These are phyloP conservation scores for Senecio squalidus DNA, from an alignment of 140 eudicot genomes.

Conservation along the genomic window DNA sequence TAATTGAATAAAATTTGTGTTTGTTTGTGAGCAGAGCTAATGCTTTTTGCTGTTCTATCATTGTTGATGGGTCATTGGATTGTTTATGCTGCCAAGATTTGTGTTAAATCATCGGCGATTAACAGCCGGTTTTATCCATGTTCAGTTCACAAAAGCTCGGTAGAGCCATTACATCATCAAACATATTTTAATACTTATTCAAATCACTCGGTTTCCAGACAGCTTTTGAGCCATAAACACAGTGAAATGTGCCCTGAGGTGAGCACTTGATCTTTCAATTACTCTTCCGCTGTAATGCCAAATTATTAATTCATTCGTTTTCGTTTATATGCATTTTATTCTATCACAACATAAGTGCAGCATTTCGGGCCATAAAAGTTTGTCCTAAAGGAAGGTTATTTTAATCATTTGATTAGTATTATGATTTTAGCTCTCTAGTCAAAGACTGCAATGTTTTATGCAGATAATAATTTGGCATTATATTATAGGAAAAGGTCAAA, in stretches of 20 bases:
- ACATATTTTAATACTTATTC: constrained; percentile 12
- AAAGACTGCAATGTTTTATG: neutral
- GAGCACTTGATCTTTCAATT: neutral
- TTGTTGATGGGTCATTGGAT: constrained; percentile 96
- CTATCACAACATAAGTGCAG: no score
- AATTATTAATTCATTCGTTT: no score
- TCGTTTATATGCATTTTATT: no score
- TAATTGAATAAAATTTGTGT: constrained; percentile 11
- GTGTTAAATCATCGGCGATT: constrained; percentile 62
- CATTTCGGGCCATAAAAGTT: constrained; percentile 5
- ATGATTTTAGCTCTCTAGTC: neutral
- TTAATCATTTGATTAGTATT: constrained; percentile 10
- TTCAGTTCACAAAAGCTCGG: constrained; percentile 22
- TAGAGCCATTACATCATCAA: constrained; percentile 12
- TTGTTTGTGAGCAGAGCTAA: constrained; percentile 57
- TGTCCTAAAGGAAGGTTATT: constrained; percentile 6
- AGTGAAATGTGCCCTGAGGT: constrained; percentile 64
- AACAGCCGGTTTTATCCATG: constrained; percentile 79
- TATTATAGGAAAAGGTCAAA: constrained; percentile 12
- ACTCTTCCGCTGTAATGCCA: no score
- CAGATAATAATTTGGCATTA: constrained; percentile 8
- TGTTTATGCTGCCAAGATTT: constrained; percentile 70
- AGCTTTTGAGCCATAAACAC: constrained; percentile 24
- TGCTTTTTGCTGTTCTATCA: constrained; percentile 84
- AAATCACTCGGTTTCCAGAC: constrained; percentile 37